Evolutionary conservation across 2,329 filamentous ascomycete genomes (phyloP).

Genomic region (Proliferodiscus dingleyae): DNA sequence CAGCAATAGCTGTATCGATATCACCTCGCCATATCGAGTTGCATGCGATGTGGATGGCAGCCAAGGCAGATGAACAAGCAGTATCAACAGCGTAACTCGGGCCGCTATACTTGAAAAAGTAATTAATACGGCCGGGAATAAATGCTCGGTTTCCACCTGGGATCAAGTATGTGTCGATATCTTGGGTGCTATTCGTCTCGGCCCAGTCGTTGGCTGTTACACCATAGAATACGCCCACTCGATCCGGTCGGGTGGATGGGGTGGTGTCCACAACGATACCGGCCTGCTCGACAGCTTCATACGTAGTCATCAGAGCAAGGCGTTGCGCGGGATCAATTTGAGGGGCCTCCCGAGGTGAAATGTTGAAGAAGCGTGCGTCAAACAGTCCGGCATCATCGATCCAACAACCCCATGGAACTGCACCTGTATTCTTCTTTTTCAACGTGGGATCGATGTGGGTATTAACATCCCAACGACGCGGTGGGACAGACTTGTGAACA

Average conservation of each 20-base stretch:
- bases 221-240: slow-evolving; percentile 21
- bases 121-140: slow-evolving; percentile 29
- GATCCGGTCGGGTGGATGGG: slow-evolving; percentile 35
- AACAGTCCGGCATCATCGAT: slow-evolving; percentile 67
- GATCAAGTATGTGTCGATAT: slow-evolving; percentile 19
- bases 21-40: slow-evolving; percentile 18
- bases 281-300: slow-evolving; percentile 74
- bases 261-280: slow-evolving; percentile 51
- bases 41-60: slow-evolving; percentile 25
- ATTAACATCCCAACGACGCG: slow-evolving; percentile 65
- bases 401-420: slow-evolving; percentile 70
- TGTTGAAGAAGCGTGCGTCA: slow-evolving; percentile 77
- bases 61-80: slow-evolving; percentile 34
- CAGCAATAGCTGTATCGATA: slow-evolving; percentile 16
- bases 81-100: slow-evolving; percentile 35
- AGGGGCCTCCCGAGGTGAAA: slow-evolving; percentile 73
- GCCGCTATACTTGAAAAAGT: slow-evolving; percentile 37
- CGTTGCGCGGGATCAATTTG: slow-evolving; percentile 78
- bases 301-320: slow-evolving; percentile 58
- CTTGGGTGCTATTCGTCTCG: slow-evolving; percentile 16
- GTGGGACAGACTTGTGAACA: slow-evolving; percentile 51
- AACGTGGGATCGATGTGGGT: slow-evolving; percentile 67
- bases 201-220: slow-evolving; percentile 19
- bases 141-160: slow-evolving; percentile 21
- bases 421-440: slow-evolving; percentile 68